Percentiles rank a stretch among this genome's conserved stretches.
Evolutionary conservation across 306 rosid genomes (phyloP).

Genomic region (Quercus wislizeni): DNA sequence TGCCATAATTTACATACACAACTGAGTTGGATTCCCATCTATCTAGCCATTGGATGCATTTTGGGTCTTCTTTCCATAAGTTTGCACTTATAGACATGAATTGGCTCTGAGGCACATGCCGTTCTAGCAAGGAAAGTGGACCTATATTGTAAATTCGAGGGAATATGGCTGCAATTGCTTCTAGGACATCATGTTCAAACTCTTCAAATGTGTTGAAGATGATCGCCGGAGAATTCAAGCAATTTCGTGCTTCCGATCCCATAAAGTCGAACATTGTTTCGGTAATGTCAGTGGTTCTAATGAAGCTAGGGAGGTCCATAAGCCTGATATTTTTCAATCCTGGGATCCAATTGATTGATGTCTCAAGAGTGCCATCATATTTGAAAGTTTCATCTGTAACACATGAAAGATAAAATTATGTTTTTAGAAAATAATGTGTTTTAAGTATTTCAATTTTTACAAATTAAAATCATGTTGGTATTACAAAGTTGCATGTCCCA

Average conservation of each 20-base stretch:
- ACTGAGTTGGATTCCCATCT: slow-evolving; percentile 35
- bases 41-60: slow-evolving; percentile 37
- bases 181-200: slow-evolving; percentile 36
- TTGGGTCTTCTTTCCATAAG: slow-evolving; percentile 43
- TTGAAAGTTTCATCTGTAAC: slow-evolving; percentile 32
- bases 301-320: slow-evolving; percentile 42
- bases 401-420: not conserved
- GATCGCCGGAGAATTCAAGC: slow-evolving; percentile 33
- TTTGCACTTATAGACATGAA: slow-evolving; percentile 27
- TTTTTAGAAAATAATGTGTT: not conserved
- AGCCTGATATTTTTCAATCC: slow-evolving; percentile 40
- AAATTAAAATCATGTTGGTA: not conserved
- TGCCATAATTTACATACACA: slow-evolving; percentile 44
- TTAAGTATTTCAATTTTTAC: not conserved
- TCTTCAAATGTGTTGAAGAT: slow-evolving; percentile 41
- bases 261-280: slow-evolving; percentile 41
- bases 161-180: slow-evolving; percentile 30
- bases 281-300: slow-evolving; percentile 21
- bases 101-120: slow-evolving; percentile 20
- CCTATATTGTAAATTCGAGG: slow-evolving; percentile 47
- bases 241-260: slow-evolving; percentile 29
- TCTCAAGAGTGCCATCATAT: slow-evolving; percentile 26
- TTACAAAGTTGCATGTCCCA: too few species aligned
- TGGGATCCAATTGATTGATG: slow-evolving; percentile 37
- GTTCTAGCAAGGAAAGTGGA: slow-evolving; percentile 28